Evolutionary conservation across 495 filamentous ascomycete species (phyloP).

Genomic region (Talaromyces nanjingensis): DNA sequence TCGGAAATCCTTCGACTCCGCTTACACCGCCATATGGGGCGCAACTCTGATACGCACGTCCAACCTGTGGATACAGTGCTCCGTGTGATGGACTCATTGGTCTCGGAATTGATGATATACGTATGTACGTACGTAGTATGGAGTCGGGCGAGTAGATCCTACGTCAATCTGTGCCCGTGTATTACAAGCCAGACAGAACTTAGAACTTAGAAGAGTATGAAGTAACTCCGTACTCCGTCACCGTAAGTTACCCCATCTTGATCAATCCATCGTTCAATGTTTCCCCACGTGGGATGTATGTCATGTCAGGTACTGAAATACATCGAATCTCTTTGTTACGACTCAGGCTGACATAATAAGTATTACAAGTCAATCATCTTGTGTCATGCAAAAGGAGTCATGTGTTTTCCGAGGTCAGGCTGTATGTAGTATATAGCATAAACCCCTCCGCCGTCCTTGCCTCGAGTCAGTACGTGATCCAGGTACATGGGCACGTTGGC

Average conservation of each 20-base stretch:
- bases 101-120: neutral
- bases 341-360: neutral
- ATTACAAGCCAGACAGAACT: too few species aligned
- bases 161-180: too few species aligned
- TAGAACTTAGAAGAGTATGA: neutral
- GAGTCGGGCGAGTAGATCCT: too few species aligned
- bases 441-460: neutral
- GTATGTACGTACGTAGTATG: neutral
- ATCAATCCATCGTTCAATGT: neutral
- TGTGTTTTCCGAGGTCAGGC: neutral
- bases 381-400: neutral
- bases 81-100: neutral
- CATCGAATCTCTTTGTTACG: neutral
- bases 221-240: neutral
- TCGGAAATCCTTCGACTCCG: neutral
- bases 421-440: neutral
- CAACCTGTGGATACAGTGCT: neutral
- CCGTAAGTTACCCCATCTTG: neutral
- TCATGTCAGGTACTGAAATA: neutral
- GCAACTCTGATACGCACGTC: neutral
- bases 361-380: neutral
- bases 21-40: conserved; percentile 1
- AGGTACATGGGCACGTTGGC: neutral
- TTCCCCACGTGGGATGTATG: neutral
- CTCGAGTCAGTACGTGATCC: neutral